These are phyloP conservation scores for Paraconiothyrium sp. DNA, from an alignment of 2,329 filamentous ascomycete genomes.

Conservation along the genomic window DNA sequence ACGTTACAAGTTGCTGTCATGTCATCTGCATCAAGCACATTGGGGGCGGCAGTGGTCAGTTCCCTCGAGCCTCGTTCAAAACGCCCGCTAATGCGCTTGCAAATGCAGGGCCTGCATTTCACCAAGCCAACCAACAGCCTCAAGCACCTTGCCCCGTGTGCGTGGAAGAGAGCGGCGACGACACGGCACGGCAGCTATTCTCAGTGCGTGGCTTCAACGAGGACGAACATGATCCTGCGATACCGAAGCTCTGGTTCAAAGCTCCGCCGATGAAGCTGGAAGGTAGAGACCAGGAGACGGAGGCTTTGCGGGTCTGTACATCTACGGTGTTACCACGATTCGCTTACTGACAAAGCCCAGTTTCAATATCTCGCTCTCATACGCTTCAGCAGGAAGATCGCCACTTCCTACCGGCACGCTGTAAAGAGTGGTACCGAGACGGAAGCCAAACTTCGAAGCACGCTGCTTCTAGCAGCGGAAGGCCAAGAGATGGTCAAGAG, in stretches of 20 bases:
- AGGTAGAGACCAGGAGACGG: slow-evolving; percentile 46
- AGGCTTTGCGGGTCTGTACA: slow-evolving; percentile 54
- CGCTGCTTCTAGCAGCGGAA: slow-evolving; percentile 46
- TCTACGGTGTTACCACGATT: background rate
- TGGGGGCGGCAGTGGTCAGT: slow-evolving; percentile 57
- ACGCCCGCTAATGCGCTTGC: slow-evolving; percentile 5
- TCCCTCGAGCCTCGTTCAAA: no score
- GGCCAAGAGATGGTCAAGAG: slow-evolving; percentile 43
- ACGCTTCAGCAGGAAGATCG: slow-evolving; percentile 37
- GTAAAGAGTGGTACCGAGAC: slow-evolving; percentile 22
- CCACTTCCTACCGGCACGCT: slow-evolving; percentile 31
- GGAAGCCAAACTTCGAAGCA: slow-evolving; percentile 38
- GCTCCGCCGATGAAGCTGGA: slow-evolving; percentile 57
- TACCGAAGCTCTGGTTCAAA: slow-evolving; percentile 55
- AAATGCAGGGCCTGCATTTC: slow-evolving; percentile 56
- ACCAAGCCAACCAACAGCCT: slow-evolving; percentile 52
- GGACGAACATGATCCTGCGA: slow-evolving; percentile 54
- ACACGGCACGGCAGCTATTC: slow-evolving; percentile 51
- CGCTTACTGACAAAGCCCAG: slow-evolving; percentile 40
- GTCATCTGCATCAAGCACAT: slow-evolving; percentile 60
- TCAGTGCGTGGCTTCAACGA: slow-evolving; percentile 55
- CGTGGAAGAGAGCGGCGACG: slow-evolving; percentile 46
- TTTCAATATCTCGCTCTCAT: slow-evolving; percentile 57
- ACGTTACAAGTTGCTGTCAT: slow-evolving; percentile 60
- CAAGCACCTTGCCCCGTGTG: slow-evolving; percentile 58